Conservation (phyloP, 2,329 filamentous ascomycete species). For the Coniochaeta sp. region DNA sequence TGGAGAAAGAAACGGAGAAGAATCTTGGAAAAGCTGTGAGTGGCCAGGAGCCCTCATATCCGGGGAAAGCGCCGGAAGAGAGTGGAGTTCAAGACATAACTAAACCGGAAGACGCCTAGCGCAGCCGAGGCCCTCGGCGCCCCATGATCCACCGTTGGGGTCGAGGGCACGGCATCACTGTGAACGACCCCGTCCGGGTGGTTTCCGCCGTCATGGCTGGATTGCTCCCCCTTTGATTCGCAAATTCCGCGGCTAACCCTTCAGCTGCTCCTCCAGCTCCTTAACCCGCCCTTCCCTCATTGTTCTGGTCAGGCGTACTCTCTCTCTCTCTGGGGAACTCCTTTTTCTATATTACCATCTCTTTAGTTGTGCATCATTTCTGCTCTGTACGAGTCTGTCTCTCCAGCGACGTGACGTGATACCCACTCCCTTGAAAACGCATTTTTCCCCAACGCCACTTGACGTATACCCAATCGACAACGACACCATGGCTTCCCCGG, state of each 20-base stretch:
- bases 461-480: constrained; percentile 1
- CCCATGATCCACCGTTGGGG: background rate
- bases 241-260: constrained; percentile 5
- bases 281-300: constrained; percentile 2
- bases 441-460: too few species aligned
- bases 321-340: background rate
- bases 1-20: too few species aligned
- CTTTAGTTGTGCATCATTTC: background rate
- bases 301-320: background rate
- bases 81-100: background rate
- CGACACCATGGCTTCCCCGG: constrained; percentile 24
- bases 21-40: too few species aligned
- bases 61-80: background rate
- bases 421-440: too few species aligned
- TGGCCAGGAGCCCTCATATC: too few species aligned
- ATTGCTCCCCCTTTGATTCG: too few species aligned
- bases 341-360: background rate
- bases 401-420: constrained; percentile 3
- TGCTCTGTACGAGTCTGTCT: too few species aligned
- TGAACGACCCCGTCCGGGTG: too few species aligned
- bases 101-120: background rate
- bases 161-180: background rate
- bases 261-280: constrained; percentile 5
- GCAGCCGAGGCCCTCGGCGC: constrained; percentile 3
- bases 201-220: background rate